phyloP scores from a whole-genome alignment of 139 green algal species.

The Chlamydomonas sp. region DNA sequence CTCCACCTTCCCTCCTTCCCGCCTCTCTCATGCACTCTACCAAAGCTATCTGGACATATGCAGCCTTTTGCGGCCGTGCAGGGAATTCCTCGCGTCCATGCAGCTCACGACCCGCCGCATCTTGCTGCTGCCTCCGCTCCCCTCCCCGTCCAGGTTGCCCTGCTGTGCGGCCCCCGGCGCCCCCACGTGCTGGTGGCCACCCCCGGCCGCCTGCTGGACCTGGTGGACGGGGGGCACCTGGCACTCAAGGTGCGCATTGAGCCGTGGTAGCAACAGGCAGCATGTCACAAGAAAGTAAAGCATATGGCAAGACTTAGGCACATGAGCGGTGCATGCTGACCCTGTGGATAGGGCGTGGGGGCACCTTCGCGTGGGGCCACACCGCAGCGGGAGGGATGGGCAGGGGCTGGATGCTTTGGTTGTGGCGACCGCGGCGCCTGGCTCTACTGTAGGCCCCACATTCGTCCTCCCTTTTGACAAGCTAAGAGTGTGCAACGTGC shows the following conservation, averaged over 20 bases:
- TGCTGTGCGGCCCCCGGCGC: conserved; percentile 24
- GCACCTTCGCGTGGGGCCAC: too few relatives aligned
- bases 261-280: neutral
- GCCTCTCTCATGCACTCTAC: neutral
- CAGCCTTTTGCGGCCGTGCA: too few relatives aligned
- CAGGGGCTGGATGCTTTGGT: too few relatives aligned
- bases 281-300: too few relatives aligned
- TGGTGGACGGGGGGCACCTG: conserved; percentile 68
- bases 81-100: too few relatives aligned
- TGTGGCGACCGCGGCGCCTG: neutral
- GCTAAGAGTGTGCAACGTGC: neutral
- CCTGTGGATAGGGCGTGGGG: too few relatives aligned
- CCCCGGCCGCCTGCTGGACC: conserved; percentile 85
- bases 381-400: too few relatives aligned
- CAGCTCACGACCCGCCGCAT: too few relatives aligned
- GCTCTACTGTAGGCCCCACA: neutral
- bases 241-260: conserved; percentile 41
- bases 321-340: too few relatives aligned
- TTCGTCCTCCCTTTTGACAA: conserved; percentile 28
- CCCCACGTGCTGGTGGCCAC: conserved; percentile 85
- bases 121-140: too few relatives aligned
- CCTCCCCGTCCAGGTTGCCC: conserved; percentile 46
- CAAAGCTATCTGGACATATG: too few relatives aligned
- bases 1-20: neutral
- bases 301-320: too few relatives aligned